These are phyloP conservation scores for Mercurialis annua DNA, from an alignment of 345 rosid genomes.

Conservation along the genomic window DNA sequence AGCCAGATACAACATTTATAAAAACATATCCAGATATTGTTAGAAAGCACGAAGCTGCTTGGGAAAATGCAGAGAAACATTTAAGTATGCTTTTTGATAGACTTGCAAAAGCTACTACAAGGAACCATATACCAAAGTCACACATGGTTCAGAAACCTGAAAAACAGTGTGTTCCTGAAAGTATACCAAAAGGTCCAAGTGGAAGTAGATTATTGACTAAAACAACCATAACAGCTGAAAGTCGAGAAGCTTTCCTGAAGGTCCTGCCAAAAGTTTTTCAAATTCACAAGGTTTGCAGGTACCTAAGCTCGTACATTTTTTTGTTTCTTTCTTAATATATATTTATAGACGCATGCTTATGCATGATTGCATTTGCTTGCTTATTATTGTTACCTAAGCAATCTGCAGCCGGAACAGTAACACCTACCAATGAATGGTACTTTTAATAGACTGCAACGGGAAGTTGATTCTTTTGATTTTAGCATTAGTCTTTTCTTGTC, in stretches of 20 bases:
- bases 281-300: slow-evolving; percentile 90
- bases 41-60: slow-evolving; percentile 34
- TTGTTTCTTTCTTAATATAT: background rate
- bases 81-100: slow-evolving; percentile 12
- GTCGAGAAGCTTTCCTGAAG: slow-evolving; percentile 59
- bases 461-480: background rate
- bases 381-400: background rate
- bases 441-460: no score
- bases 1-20: slow-evolving; percentile 38
- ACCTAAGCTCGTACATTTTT: background rate
- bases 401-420: background rate
- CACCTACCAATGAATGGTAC: background rate
- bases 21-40: slow-evolving; percentile 46
- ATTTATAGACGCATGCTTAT: background rate
- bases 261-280: slow-evolving; percentile 67
- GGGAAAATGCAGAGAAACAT: slow-evolving; percentile 29
- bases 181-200: slow-evolving; percentile 25
- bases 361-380: background rate
- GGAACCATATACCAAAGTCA: slow-evolving; percentile 30
- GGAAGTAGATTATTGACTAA: slow-evolving; percentile 27
- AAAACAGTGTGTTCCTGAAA: slow-evolving; percentile 36
- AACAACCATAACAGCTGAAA: slow-evolving; percentile 55
- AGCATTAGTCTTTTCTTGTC: background rate
- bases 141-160: slow-evolving; percentile 28
- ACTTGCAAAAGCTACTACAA: slow-evolving; percentile 33